Evolutionary conservation across 768 basidiomycete genomes (phyloP).

Genomic region (Leucogyrophana mollusca): DNA sequence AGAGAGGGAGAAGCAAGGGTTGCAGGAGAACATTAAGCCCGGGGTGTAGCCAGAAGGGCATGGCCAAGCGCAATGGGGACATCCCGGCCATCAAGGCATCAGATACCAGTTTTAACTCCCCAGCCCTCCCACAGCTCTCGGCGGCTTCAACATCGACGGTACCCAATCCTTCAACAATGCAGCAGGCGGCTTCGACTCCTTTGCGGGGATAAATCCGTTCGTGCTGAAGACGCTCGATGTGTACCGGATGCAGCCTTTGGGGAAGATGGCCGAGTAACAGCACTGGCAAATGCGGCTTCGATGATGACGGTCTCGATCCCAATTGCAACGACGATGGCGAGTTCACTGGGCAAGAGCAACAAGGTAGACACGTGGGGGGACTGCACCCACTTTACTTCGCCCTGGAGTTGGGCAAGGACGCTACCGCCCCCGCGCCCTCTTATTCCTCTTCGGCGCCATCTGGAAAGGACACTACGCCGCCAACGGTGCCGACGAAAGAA

Average conservation of each 20-base stretch:
- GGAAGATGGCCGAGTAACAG: slow-evolving; percentile 73
- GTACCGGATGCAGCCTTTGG: slow-evolving; percentile 85
- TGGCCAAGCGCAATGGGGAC: slow-evolving; percentile 13
- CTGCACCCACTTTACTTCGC: slow-evolving; percentile 25
- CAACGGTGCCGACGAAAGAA: too few species aligned
- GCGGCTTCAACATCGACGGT: too few species aligned
- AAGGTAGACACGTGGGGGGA: slow-evolving; percentile 35
- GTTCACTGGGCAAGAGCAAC: too few species aligned
- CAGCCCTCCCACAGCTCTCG: slow-evolving; percentile 11
- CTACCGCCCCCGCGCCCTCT: background rate
- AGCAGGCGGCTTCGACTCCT: slow-evolving; percentile 59
- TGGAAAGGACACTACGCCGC: slow-evolving; percentile 28
- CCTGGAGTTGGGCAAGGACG: too few species aligned
- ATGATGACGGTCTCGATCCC: slow-evolving; percentile 12
- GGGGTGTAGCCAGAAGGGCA: background rate
- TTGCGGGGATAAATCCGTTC: slow-evolving; percentile 71
- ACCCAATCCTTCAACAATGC: too few species aligned
- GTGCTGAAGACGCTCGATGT: slow-evolving; percentile 79
- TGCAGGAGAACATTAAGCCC: slow-evolving; percentile 83
- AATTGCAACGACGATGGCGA: slow-evolving; percentile 23
- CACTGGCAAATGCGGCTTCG: slow-evolving; percentile 37
- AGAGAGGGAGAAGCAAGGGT: too few species aligned
- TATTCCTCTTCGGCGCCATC: too few species aligned
- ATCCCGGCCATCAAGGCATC: too few species aligned
- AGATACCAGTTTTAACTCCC: too few species aligned